Percentiles rank a stretch among this genome's conserved stretches.
Evolutionary conservation across 345 rosid species (phyloP).

Genomic region (Aethionema arabicum): DNA sequence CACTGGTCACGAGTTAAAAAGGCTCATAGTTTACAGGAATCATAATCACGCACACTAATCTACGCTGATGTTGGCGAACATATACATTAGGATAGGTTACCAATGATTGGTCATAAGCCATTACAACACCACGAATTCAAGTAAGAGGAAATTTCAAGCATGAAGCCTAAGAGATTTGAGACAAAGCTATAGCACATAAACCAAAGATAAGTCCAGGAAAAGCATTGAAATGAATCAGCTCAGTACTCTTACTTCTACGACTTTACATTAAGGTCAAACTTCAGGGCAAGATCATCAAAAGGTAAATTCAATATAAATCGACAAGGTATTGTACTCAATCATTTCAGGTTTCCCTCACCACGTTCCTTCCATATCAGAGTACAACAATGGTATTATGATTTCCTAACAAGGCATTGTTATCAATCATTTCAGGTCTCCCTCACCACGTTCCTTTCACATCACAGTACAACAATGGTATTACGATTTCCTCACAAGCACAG

Average conservation of each 20-base stretch:
- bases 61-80: constrained; percentile 6
- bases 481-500: background rate
- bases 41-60: background rate
- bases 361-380: constrained; percentile 4
- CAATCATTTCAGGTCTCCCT: constrained; percentile 1
- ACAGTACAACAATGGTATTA: background rate
- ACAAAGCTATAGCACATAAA: background rate
- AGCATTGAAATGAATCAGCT: constrained; percentile 4
- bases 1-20: background rate
- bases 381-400: background rate
- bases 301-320: constrained; percentile 4
- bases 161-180: constrained; percentile 1
- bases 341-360: constrained; percentile 5
- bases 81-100: background rate
- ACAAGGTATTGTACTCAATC: background rate
- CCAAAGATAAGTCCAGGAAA: constrained; percentile 8
- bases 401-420: background rate
- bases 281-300: background rate
- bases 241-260: background rate
- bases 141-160: background rate
- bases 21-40: background rate
- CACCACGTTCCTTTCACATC: constrained; percentile 11
- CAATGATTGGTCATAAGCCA: background rate
- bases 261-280: constrained; percentile 14
- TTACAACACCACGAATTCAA: background rate